These are phyloP conservation scores for Detonula confervacea DNA, from an alignment of 352 stramenopile species.

Conservation along the genomic window DNA sequence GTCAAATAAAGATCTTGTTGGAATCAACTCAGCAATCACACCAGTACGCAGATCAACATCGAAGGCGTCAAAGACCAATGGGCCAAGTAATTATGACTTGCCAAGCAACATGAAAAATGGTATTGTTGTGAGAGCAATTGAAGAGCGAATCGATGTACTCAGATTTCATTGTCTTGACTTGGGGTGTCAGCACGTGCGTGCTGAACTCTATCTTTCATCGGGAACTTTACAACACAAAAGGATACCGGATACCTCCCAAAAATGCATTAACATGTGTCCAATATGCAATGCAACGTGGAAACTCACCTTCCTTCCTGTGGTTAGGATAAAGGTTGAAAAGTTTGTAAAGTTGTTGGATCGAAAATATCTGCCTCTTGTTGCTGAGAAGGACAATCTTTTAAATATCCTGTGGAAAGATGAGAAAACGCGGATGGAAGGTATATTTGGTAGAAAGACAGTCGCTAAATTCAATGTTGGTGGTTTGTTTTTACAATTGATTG, in stretches of 20 bases:
- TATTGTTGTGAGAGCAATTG: too few species aligned
- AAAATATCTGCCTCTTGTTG: background rate
- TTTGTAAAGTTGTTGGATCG: background rate
- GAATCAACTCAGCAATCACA: background rate
- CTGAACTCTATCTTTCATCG: conserved; percentile 2
- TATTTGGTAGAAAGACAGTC: conserved; percentile 12
- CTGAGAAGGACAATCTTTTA: background rate
- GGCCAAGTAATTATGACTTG: too few species aligned
- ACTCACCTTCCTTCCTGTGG: background rate
- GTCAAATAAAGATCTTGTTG: background rate
- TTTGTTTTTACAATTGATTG: conserved; percentile 12
- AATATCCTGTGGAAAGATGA: conserved; percentile 1
- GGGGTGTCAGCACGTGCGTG: conserved; percentile 12
- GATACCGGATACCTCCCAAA: background rate
- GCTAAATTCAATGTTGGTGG: background rate
- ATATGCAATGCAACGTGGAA: conserved; percentile 3
- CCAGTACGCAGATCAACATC: background rate
- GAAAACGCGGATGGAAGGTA: background rate
- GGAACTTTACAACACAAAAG: background rate
- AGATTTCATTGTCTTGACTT: conserved; percentile 12
- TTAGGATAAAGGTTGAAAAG: background rate
- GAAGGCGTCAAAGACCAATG: too few species aligned
- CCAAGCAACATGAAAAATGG: too few species aligned
- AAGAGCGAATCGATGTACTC: conserved; percentile 1
- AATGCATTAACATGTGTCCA: conserved; percentile 1